phyloP scores from a whole-genome alignment of 352 stramenopile species.

The Phytophthora cajani region DNA sequence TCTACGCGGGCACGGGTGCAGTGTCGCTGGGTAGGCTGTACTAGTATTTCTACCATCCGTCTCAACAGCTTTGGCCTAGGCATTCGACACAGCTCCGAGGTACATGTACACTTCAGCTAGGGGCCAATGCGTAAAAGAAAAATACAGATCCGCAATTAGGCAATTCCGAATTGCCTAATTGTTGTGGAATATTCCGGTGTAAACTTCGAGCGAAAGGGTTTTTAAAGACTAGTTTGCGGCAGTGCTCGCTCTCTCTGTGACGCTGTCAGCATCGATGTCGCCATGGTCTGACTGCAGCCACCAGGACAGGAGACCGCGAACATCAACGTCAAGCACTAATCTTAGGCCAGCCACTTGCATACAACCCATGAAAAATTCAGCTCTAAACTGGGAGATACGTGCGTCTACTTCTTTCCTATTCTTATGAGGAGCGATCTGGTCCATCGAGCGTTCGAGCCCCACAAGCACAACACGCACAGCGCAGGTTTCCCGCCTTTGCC shows the following conservation, averaged over 20 bases:
- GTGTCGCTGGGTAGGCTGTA: no score
- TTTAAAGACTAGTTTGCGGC: no score
- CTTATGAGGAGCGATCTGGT: constrained; percentile 11
- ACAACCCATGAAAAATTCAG: constrained; percentile 13
- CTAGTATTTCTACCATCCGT: no score
- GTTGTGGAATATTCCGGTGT: no score
- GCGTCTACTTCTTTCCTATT: constrained; percentile 13
- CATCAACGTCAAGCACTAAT: constrained; percentile 18
- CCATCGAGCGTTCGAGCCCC: constrained; percentile 1
- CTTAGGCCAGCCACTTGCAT: constrained; percentile 7
- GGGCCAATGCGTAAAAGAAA: no score
- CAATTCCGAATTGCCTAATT: no score
- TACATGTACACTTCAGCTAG: no score
- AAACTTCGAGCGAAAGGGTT: no score
- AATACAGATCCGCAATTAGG: no score
- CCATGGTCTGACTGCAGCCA: neutral
- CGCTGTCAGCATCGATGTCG: neutral
- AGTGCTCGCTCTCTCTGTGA: neutral
- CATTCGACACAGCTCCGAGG: no score
- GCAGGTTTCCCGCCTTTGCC: neutral
- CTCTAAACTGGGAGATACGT: constrained; percentile 16
- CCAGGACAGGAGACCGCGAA: neutral
- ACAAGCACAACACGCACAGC: constrained; percentile 1
- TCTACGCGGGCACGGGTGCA: neutral
- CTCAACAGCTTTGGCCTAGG: no score